Conservation (phyloP, 768 basidiomycete genomes). For the Termitomyces sp. region DNA sequence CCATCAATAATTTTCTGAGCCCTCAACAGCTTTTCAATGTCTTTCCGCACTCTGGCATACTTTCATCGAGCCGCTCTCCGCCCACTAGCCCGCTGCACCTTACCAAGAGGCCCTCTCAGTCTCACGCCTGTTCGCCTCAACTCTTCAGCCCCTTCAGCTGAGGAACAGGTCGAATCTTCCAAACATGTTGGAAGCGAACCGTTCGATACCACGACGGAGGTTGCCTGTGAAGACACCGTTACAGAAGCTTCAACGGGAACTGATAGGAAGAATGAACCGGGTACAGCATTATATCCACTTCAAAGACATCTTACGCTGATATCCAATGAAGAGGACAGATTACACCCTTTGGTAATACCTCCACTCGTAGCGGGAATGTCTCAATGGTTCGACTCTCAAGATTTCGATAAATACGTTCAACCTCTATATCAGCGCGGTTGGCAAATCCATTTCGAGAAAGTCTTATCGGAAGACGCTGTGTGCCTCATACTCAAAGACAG, state of each 20-base stretch:
- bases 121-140: not conserved
- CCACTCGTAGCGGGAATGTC: not conserved
- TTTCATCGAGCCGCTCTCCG: not conserved
- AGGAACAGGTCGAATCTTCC: not conserved
- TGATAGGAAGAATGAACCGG: not conserved
- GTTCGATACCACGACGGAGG: not conserved
- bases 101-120: not conserved
- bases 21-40: not conserved
- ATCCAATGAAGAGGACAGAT: not conserved
- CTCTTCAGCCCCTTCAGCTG: not conserved
- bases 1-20: too few relatives aligned
- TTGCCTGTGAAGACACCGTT: not conserved
- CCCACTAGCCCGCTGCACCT: not conserved
- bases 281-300: not conserved
- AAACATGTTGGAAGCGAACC: not conserved
- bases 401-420: slow-evolving; percentile 25
- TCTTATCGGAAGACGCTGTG: not conserved
- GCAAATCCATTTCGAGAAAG: slow-evolving; percentile 7
- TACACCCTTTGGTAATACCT: slow-evolving; percentile 13
- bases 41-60: not conserved
- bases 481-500: slow-evolving; percentile 9
- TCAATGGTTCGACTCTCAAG: slow-evolving; percentile 22
- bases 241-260: not conserved
- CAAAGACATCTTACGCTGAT: not conserved
- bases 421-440: slow-evolving; percentile 30